Evolutionary conservation across 2,329 filamentous ascomycete species (phyloP).

Genomic region (Aureobasidium vineae): DNA sequence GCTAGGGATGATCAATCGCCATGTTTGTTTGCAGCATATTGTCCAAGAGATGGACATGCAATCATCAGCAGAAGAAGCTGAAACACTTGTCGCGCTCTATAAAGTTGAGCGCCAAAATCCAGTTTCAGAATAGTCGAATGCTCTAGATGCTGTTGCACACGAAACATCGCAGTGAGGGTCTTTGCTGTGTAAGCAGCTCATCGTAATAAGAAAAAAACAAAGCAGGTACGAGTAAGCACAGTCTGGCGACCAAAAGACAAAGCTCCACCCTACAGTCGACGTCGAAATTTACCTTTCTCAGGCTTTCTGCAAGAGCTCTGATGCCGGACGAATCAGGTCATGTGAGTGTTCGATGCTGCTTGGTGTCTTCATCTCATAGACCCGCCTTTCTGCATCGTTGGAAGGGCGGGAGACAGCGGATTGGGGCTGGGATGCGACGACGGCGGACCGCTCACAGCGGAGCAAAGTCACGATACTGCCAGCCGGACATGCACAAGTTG

Average conservation of each 20-base stretch:
- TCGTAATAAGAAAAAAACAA: background rate
- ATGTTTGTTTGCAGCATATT: background rate
- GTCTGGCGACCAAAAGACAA: conserved; percentile 8
- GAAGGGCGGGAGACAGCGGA: conserved; percentile 9
- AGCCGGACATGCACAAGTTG: background rate
- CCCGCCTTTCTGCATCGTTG: background rate
- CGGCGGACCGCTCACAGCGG: conserved; percentile 7
- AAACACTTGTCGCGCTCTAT: conserved; percentile 13
- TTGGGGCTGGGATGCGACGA: conserved; percentile 1
- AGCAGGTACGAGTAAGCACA: conserved; percentile 17
- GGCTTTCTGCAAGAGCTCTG: conserved; percentile 30
- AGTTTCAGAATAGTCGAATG: conserved; percentile 9
- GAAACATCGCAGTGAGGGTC: background rate
- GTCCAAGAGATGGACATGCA: background rate
- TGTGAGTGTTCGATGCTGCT: conserved; percentile 33
- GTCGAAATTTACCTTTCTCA: conserved; percentile 34
- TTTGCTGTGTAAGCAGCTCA: background rate
- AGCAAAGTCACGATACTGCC: conserved; percentile 13
- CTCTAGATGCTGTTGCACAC: background rate
- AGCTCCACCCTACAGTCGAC: conserved; percentile 30
- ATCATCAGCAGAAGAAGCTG: background rate
- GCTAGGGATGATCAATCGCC: background rate
- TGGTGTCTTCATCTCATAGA: conserved; percentile 11
- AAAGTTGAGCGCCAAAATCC: conserved; percentile 5
- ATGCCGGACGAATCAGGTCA: conserved; percentile 30